phyloP scores from a whole-genome alignment of 768 basidiomycete genomes.

The Hericium rajendrae region DNA sequence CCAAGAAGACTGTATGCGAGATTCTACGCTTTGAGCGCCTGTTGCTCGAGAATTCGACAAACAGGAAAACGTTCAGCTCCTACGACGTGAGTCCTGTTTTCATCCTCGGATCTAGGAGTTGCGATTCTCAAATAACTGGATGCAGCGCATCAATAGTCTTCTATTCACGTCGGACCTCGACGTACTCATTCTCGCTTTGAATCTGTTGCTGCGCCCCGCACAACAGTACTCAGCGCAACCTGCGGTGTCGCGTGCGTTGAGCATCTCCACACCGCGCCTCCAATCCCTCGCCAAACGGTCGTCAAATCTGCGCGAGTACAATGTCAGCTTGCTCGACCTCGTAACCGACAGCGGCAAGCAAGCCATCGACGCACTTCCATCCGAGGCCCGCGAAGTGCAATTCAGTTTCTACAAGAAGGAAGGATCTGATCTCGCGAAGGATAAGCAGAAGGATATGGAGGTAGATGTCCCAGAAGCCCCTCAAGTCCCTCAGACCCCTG shows the following conservation, averaged over 20 bases:
- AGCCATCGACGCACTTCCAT: conserved; percentile 53
- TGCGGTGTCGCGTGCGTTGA: conserved; percentile 74
- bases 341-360: conserved; percentile 43
- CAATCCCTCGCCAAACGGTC: conserved; percentile 79
- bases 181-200: conserved; percentile 72
- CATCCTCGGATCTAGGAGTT: conserved; percentile 1
- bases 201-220: conserved; percentile 82
- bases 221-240: conserved; percentile 91
- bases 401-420: conserved; percentile 75
- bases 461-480: conserved; percentile 35
- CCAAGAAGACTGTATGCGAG: conserved; percentile 67
- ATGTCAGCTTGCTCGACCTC: conserved; percentile 66
- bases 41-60: conserved; percentile 94
- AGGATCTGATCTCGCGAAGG: conserved; percentile 16
- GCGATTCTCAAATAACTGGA: neutral
- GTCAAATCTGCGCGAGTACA: conserved; percentile 74
- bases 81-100: conserved; percentile 74
- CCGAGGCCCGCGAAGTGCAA: conserved; percentile 68
- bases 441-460: conserved; percentile 33
- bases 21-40: conserved; percentile 85
- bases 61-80: conserved; percentile 89
- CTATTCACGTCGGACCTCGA: conserved; percentile 86
- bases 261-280: conserved; percentile 71
- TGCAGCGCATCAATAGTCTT: conserved; percentile 81
- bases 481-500: conserved; percentile 23